Evolutionary conservation across 2,329 filamentous ascomycete genomes (phyloP), one percentile per base, ranked within the genome.

Genomic region (Botrytis squamosa): DNA sequence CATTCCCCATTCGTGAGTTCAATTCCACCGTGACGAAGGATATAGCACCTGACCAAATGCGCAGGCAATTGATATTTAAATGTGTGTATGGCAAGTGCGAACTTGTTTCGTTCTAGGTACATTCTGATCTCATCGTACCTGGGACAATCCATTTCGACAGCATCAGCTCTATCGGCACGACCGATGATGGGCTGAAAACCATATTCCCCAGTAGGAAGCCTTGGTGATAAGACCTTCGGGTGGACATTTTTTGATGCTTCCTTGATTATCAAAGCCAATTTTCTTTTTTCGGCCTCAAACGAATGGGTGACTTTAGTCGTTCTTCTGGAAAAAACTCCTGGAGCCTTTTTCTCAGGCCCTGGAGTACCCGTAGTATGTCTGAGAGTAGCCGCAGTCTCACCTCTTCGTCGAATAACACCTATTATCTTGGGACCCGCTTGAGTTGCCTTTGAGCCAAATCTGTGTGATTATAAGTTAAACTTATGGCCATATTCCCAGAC

Each of bases 71-170:
- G 12, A 16, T 38, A 71, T 4, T 71, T 16, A 42, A 71, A 64
- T 38, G 69, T 71, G 20, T 71, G 55, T 44, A 71, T 64, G 29
- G 69, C 69, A n/a, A 71, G 69, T 38, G 69, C 57, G 5, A 62
- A 62, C 18, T 18, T 60, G 29, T 71, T 64, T 38, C 5, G 20
- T 14, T 62, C 59, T 25, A 71, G 36, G 49, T 71, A 49, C 57
- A 36, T 22, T 49, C 55, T n/a, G 40, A 71, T 44, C 59, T 71
- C 40, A 49, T 64, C 36, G 10, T 64, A 62, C n/a, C 69, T 71
- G 20, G 52, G 36, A 33, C 25, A 68, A 33, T 67, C 22, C 16
- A 55, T 40, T 55, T 55, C 33, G n/a, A 67, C 46, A 46, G 65
- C 33, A 55, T 5, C 65, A 55, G 65, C 65, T 67, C 33, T 67